Evolutionary conservation across 1,284 basidiomycete species (phyloP).

Genomic region (Sutorius eximius): DNA sequence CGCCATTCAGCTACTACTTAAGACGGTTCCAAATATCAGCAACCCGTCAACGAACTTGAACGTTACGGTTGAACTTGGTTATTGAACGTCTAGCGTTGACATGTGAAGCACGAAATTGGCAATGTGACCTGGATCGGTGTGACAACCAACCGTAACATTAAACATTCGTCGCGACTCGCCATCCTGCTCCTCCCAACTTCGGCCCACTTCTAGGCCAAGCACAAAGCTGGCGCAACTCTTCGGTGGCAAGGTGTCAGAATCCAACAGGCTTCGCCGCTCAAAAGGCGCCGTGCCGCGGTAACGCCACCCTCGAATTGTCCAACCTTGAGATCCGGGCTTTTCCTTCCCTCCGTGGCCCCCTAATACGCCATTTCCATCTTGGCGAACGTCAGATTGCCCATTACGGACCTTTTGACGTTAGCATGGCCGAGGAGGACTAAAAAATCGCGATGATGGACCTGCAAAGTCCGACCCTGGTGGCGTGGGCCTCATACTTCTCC

Average conservation of each 20-base stretch:
- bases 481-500: neutral
- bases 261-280: neutral
- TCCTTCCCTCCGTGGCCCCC: slow-evolving; percentile 3
- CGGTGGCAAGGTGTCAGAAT: neutral
- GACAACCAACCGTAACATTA: no score
- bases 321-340: neutral
- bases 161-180: neutral
- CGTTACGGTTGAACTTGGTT: no score
- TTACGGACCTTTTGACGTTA: neutral
- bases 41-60: no score
- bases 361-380: neutral
- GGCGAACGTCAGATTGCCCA: neutral
- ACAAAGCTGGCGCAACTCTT: neutral
- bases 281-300: neutral
- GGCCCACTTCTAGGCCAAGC: neutral
- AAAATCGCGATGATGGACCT: neutral
- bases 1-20: no score
- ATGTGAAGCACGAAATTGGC: neutral
- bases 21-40: no score
- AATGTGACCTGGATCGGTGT: neutral
- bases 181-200: neutral
- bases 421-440: neutral
- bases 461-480: neutral
- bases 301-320: neutral
- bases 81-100: no score